Percentiles rank a stretch among this genome's conserved stretches.
These are phyloP conservation scores for Cladosporium velox DNA, from an alignment of 2,329 filamentous ascomycete species.

Conservation along the genomic window DNA sequence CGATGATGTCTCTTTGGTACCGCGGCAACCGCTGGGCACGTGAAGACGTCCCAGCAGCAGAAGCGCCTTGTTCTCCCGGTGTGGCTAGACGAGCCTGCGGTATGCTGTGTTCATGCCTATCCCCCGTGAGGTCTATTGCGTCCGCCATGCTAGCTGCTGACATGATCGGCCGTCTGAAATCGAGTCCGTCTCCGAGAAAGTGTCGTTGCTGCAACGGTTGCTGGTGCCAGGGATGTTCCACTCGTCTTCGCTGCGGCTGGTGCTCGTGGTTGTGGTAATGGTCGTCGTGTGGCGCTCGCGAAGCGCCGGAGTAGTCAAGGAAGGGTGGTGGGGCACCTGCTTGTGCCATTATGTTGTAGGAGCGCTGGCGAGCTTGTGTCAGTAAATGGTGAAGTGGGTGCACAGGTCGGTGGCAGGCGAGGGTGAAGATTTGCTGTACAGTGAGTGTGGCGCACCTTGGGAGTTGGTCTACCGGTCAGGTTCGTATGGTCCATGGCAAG, in stretches of 20 bases:
- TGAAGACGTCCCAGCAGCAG: constrained; percentile 23
- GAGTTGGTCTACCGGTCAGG: neutral
- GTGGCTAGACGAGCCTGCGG: neutral
- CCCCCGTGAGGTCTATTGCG: constrained; percentile 18
- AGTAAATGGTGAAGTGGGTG: neutral
- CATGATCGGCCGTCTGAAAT: constrained; percentile 55
- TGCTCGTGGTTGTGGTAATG: constrained; percentile 37
- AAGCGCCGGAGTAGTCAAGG: constrained; percentile 14
- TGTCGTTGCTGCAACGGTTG: constrained; percentile 30
- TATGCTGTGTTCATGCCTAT: constrained; percentile 4
- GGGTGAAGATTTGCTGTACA: neutral
- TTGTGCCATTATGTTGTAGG: constrained; percentile 25
- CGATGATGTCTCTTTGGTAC: constrained; percentile 35
- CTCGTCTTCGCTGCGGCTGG: constrained; percentile 31
- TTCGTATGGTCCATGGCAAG: constrained; percentile 6
- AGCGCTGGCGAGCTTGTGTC: constrained; percentile 14
- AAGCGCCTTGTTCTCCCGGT: neutral
- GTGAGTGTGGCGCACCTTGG: constrained; percentile 2
- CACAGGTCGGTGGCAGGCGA: neutral
- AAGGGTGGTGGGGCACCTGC: constrained; percentile 25
- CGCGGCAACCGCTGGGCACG: constrained; percentile 43
- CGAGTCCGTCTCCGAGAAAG: constrained; percentile 56
- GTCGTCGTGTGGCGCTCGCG: constrained; percentile 27
- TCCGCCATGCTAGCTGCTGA: constrained; percentile 30
- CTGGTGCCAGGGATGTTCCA: constrained; percentile 32